Evolutionary conservation across 1,284 basidiomycete species (phyloP), one percentile per base, ranked within the genome.

Genomic region (Pyrrhoderma noxium): DNA sequence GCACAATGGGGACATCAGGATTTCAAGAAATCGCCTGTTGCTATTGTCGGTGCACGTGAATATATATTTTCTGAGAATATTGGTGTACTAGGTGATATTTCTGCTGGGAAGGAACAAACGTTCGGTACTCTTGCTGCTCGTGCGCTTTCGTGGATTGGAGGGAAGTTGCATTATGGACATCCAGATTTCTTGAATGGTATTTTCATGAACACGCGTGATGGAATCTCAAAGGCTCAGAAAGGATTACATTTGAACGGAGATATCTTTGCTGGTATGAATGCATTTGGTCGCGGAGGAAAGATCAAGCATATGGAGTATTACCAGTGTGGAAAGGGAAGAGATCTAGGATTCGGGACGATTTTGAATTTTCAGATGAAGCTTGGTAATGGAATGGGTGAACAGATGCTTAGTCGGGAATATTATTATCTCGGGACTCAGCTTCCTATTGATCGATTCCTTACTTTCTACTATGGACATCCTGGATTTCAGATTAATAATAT

Each of bases 401-500:
- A 99, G 70, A 94, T 98, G 91, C 80, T 99, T 59, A 96, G 92
- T 70, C 83, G 95, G 61, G 95, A 99, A 72, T 98, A 99, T 72
- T 99, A 99, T 71, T 99, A 99, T 68, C 72, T 99, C 58, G 96
- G 95, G 48, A 99, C 96, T n/a, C 95, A 99, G 67, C 80, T 99
- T 43, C 94, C 95, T 38, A 85, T 97, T 66, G 96, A 99, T 67
- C 86, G 96, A 48, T 99, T 99, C 86, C 74, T 99, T 65, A 98
- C 95, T 49, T 99, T 98, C 79, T 99, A 99, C 76, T 99, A 99
- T 67, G 95, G 92, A 47, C 95, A 99, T 71, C 95, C 96, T 47
- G 96, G 95, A 58, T 99, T 99, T 87, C 94, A 98, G 67, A 94
- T 99, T 74, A 98, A 99, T 79, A 99, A 99, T 69, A 98, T 98